Evolutionary conservation across 106 monocot species (phyloP), one percentile per base, ranked within the genome.

Genomic region (Ottelia alismoides): DNA sequence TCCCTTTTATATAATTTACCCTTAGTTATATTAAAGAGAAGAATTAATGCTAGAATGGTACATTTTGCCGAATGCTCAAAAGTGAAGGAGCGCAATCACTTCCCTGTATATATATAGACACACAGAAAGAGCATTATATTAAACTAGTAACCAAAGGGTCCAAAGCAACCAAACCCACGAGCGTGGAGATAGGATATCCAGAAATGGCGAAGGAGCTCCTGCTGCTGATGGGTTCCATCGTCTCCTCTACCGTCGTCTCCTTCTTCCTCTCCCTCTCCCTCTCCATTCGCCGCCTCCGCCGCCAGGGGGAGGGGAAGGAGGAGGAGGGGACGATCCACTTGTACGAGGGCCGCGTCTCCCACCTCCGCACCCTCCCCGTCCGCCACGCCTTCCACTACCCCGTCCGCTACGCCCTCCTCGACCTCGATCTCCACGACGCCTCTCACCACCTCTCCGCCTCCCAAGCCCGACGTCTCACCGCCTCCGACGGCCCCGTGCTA

Each of bases 311-410:
- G 26, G 2, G 23, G 30, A 12, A 20, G 56, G 26, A 9, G 22
- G 26, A 5, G 27, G 56, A 21, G 50, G 60, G 74, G 7, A 56
- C 70, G 26, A 28, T 94, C 40, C 88, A 88, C 77, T 73, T 88
- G 59, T 87, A 88, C 1, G 75, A 58, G 20, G 88, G 84, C 64
- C 49, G 53, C 27, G 73, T 65, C 18, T 23, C 27, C 51, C 78
- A 88, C 62, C 67, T 70, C 47, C 88, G 87, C 71, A 73, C 75
- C 44, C 84, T 88, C 61, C 61, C 83, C 56, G 93, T 84, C 49
- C 80, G 87, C 9, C 88, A 94, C 67, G 93, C 84, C 45, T 71
- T 94, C 31, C 18, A 84, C 66, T 78, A 94, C 65, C 84, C 88
- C 55, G 93, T 88, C 52, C 70, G 69, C 47, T 22, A 55, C 3